Evolutionary conservation across 192 early-diverging fungal species (phyloP).

Genomic region (Backusella circina): DNA sequence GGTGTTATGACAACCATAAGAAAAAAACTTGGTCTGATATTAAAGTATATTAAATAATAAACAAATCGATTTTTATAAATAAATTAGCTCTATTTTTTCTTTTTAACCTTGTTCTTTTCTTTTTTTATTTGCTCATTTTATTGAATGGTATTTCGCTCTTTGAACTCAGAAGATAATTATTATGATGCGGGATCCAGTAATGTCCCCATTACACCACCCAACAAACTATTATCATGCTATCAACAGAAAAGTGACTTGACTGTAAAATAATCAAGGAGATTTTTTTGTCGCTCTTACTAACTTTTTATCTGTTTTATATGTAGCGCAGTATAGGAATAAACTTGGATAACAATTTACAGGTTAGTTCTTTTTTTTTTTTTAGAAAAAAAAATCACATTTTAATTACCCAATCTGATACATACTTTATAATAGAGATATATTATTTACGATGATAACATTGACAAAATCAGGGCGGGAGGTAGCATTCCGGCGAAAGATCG

Average conservation of each 20-base stretch:
- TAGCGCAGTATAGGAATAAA: not conserved
- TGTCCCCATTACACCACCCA: not conserved
- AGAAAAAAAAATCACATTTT: not conserved
- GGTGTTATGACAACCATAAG: not conserved
- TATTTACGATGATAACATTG: conserved; percentile 16
- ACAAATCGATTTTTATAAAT: not conserved
- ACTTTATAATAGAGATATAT: not conserved
- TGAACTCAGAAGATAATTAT: not conserved
- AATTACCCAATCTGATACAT: not conserved
- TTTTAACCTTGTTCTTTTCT: not conserved
- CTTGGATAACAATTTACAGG: not conserved
- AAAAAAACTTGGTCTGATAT: not conserved
- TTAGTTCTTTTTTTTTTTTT: not conserved
- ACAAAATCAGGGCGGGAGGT: conserved; percentile 63
- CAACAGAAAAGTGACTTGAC: not conserved
- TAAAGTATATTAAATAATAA: conserved; percentile 4
- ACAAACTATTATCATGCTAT: not conserved
- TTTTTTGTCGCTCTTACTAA: not conserved
- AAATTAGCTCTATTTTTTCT: not conserved
- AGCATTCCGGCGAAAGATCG: conserved; percentile 71
- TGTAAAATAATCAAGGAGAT: not conserved
- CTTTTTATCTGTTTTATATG: not conserved
- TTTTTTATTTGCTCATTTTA: not conserved
- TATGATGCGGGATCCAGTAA: not conserved
- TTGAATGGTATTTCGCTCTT: not conserved